Percentiles rank a stretch among this genome's conserved stretches.
These are phyloP conservation scores for Lactifluus rugatus DNA, from an alignment of 768 basidiomycete genomes.

Conservation along the genomic window DNA sequence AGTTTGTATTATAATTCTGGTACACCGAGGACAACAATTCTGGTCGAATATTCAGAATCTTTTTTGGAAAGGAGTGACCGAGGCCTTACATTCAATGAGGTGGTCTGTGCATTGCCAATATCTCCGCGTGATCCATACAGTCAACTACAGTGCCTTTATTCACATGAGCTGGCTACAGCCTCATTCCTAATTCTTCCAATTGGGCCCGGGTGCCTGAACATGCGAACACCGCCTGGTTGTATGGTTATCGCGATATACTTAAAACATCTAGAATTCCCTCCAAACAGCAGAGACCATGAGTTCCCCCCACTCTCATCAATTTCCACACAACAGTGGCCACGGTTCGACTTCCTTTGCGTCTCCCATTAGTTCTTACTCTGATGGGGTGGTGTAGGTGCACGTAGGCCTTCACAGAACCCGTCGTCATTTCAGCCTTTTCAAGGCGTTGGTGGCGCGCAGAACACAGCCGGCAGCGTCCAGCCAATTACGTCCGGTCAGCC, in stretches of 20 bases:
- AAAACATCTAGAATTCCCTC: not conserved
- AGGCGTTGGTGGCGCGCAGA: not conserved
- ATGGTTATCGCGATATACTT: not conserved
- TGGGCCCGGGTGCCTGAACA: not conserved
- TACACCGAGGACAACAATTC: not conserved
- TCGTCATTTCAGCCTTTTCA: not conserved
- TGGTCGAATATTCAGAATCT: not conserved
- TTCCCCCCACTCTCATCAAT: not conserved
- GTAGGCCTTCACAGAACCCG: not conserved
- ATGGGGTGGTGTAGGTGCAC: not conserved
- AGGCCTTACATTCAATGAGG: not conserved
- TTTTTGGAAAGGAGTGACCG: not conserved
- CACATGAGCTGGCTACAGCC: slow-evolving; percentile 1
- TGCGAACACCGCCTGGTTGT: not conserved
- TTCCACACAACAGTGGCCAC: not conserved
- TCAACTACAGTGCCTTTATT: slow-evolving; percentile 8
- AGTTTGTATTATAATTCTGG: not conserved
- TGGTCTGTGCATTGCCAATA: not conserved
- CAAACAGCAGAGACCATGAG: not conserved
- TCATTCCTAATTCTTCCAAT: slow-evolving; percentile 6
- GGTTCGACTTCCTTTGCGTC: not conserved
- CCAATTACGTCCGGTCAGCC: not conserved
- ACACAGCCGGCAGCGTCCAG: not conserved
- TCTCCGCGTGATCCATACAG: not conserved
- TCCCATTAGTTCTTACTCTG: not conserved